Percentiles rank a stretch among this genome's conserved stretches.
phyloP scores from a whole-genome alignment of 2,329 filamentous ascomycete species.

The Neopestalotiopsis sp. region DNA sequence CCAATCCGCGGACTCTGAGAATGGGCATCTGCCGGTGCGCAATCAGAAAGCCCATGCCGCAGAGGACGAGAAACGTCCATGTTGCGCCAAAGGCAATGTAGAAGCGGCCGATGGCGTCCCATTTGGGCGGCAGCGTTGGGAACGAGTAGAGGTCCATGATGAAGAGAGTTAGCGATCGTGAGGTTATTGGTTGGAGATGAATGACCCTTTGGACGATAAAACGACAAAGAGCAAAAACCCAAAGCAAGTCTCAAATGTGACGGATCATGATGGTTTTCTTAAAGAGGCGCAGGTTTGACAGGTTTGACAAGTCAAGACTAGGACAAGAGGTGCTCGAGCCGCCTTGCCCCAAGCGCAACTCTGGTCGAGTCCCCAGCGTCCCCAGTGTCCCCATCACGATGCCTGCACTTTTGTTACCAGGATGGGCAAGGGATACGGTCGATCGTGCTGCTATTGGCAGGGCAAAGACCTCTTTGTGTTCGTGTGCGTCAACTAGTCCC shows the following conservation, averaged over 20 bases:
- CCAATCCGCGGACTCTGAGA: conserved; percentile 47
- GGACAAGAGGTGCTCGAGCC: not conserved
- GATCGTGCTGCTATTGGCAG: conserved; percentile 2
- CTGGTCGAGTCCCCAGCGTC: not conserved
- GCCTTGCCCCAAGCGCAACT: not conserved
- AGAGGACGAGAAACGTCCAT: conserved; percentile 36
- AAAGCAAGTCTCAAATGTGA: not conserved
- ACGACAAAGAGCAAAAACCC: not conserved
- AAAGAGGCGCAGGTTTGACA: not conserved
- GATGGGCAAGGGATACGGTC: not conserved
- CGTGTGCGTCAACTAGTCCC: not conserved
- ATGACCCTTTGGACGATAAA: not conserved
- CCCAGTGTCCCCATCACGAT: not conserved
- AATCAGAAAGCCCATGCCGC: conserved; percentile 42
- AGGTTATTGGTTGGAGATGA: not conserved
- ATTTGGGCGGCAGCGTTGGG: conserved; percentile 25
- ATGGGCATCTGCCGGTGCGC: conserved; percentile 39
- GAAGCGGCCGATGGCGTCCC: conserved; percentile 29
- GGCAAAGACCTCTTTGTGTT: not conserved
- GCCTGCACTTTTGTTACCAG: not conserved
- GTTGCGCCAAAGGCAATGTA: conserved; percentile 29
- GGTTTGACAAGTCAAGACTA: not conserved
- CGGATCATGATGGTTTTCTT: not conserved
- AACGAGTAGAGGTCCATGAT: conserved; percentile 26
- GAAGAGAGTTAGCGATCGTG: not conserved